Conservation (phyloP, 164 flowering plant genomes). For the Dillenia suffruticosa region DNA sequence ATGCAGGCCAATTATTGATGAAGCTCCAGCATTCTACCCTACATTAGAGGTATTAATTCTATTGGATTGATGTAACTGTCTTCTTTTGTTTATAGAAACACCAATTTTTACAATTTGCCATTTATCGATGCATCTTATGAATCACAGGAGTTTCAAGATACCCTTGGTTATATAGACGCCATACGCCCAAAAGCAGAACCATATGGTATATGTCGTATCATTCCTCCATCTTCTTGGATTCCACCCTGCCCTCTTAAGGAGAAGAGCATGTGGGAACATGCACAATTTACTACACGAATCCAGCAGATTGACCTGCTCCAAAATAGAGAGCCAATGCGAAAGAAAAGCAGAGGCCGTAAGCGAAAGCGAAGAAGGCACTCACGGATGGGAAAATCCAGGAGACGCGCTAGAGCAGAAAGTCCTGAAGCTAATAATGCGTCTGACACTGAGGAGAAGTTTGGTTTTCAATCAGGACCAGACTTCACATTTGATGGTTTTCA, state of each 20-base stretch:
- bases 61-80: not conserved
- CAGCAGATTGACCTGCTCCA: conserved; percentile 83
- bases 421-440: conserved; percentile 39
- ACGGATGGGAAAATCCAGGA: conserved; percentile 35
- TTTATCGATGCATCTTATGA: too few relatives aligned
- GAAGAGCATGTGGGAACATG: conserved; percentile 46
- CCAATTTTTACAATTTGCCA: too few relatives aligned
- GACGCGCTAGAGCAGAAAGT: conserved; percentile 28
- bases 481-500: conserved; percentile 66
- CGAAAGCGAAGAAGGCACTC: conserved; percentile 50
- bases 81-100: too few relatives aligned
- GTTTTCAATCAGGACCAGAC: conserved; percentile 78
- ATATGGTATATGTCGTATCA: conserved; percentile 88
- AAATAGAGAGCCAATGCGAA: conserved; percentile 75
- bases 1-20: conserved; percentile 64
- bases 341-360: conserved; percentile 46
- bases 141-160: conserved; percentile 74
- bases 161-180: conserved; percentile 63
- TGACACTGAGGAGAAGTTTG: conserved; percentile 75
- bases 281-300: conserved; percentile 64
- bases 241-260: conserved; percentile 76
- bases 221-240: conserved; percentile 79
- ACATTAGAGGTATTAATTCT: conserved; percentile 48
- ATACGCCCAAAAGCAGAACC: conserved; percentile 59
- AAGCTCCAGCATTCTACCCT: conserved; percentile 85